A percentile compares a stretch with the other conserved stretches of the same genome.
These are phyloP conservation scores for Leishmania aethiopica DNA, from an alignment of 208 protist species.

Conservation along the genomic window DNA sequence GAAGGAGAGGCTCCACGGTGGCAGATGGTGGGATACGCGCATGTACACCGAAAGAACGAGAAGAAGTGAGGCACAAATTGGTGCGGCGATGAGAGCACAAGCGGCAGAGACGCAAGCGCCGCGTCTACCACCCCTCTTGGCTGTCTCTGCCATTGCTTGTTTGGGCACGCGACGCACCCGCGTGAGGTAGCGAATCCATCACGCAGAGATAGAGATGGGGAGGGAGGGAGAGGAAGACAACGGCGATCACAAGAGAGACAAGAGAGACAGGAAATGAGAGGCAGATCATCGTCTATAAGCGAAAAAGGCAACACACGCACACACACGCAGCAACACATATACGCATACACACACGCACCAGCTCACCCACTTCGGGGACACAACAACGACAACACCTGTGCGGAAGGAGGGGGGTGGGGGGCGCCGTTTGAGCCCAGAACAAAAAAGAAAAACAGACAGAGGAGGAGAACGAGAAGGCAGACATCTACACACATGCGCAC, in stretches of 20 bases:
- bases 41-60: not conserved
- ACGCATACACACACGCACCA: not conserved
- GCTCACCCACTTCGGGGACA: not conserved
- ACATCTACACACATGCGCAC: not conserved
- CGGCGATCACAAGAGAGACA: not conserved
- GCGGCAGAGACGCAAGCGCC: not conserved
- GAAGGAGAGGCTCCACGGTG: not conserved
- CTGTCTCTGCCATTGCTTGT: not conserved
- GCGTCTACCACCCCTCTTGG: not conserved
- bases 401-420: not conserved
- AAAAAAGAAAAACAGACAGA: not conserved
- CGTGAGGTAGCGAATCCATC: not conserved
- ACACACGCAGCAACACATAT: not conserved
- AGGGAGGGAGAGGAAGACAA: not conserved
- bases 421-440: not conserved
- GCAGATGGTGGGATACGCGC: not conserved
- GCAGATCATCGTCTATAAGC: constrained; percentile 18
- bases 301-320: not conserved
- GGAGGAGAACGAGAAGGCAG: not conserved
- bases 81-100: not conserved
- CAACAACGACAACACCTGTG: not conserved
- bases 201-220: not conserved
- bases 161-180: not conserved
- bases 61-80: not conserved
- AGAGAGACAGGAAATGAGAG: not conserved